phyloP scores from a whole-genome alignment of 2,329 filamentous ascomycete species.

The Hypoxylon sp. region DNA sequence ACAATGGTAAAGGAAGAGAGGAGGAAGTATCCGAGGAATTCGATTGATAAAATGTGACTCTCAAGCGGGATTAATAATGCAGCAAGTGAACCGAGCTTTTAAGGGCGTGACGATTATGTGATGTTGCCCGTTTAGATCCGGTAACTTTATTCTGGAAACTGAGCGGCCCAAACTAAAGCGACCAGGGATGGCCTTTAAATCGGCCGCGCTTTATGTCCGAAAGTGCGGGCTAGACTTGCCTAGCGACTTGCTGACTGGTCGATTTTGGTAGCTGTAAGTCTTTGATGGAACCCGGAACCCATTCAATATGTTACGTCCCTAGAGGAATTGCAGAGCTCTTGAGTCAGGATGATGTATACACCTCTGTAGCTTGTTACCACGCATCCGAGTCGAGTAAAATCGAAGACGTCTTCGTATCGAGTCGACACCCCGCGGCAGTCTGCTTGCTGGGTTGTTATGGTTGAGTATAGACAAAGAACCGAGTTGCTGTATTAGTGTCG shows the following conservation, averaged over 20 bases:
- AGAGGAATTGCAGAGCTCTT: conserved; percentile 37
- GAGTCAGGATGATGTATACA: conserved; percentile 41
- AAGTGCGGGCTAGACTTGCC: conserved; percentile 39
- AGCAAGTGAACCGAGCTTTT: conserved; percentile 43
- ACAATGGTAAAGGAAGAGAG: conserved; percentile 24
- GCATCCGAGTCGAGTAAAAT: conserved; percentile 1
- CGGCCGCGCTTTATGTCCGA: conserved; percentile 53
- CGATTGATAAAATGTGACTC: conserved; percentile 45
- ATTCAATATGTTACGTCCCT: conserved; percentile 39
- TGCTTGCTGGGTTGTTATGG: conserved; percentile 20
- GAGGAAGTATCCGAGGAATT: conserved; percentile 43
- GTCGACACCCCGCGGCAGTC: not conserved
- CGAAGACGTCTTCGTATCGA: conserved; percentile 24
- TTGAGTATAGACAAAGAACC: conserved; percentile 19
- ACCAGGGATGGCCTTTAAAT: conserved; percentile 48
- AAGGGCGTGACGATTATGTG: conserved; percentile 53
- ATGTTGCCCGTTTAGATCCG: conserved; percentile 51
- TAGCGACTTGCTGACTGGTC: conserved; percentile 48
- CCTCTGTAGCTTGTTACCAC: conserved; percentile 1
- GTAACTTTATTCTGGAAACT: conserved; percentile 47
- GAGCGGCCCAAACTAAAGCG: conserved; percentile 44
- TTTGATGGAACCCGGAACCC: conserved; percentile 42
- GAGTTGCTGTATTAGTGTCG: conserved; percentile 12
- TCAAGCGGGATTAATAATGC: conserved; percentile 53
- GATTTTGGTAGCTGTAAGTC: conserved; percentile 48